Evolutionary conservation across 1,284 basidiomycete genomes (phyloP), one percentile per base, ranked within the genome.

Genomic region (Heterobasidion annosum): DNA sequence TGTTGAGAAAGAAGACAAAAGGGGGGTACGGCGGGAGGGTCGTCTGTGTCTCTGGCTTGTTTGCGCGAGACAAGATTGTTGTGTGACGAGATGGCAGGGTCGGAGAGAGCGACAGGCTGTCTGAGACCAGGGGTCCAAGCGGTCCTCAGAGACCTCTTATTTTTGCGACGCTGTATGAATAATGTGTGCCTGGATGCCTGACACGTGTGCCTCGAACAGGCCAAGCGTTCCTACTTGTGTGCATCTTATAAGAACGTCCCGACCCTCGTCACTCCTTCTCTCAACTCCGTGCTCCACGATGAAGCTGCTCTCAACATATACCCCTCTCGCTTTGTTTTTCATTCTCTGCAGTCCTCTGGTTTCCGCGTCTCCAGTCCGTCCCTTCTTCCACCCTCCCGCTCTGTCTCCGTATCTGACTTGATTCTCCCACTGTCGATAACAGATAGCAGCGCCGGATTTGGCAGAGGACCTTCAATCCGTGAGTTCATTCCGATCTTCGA

Each of bases 341-440:
- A 19, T 64, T 49, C n/a, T 40, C 37, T 40, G 37, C 37, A 58
- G 68, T 57, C 50, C 57, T 49, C 35, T 67, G 48, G 60, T 56
- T 54, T 56, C 57, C 12, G 67, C 66, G 34, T 60, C 60, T 12
- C 67, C 67, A 18, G 67, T 68, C 25, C 44, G 53, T 32, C 33
- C 1, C 19, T 33, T 50, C 15, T 12, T 37, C 7, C n/a, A 15
- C 35, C 18, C 25, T 13, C 46, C 46, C 25, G n/a, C 25, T 48
- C n/a, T 8, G 16, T 8, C 33, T 10, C n/a, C 37, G n/a, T n/a
- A 40, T 40, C 37, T 40, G 37, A 40, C n/a, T n/a, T 40, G 3
- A 12, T 8, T 40, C n/a, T 40, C n/a, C 15, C 12, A 10, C 37
- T 3, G 8, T 40, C 8, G 37, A 40, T 40, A 10, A 40, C 37